These are phyloP conservation scores for Oryza glumipatula DNA, from an alignment of 176 grass and related monocot species.

Conservation along the genomic window DNA sequence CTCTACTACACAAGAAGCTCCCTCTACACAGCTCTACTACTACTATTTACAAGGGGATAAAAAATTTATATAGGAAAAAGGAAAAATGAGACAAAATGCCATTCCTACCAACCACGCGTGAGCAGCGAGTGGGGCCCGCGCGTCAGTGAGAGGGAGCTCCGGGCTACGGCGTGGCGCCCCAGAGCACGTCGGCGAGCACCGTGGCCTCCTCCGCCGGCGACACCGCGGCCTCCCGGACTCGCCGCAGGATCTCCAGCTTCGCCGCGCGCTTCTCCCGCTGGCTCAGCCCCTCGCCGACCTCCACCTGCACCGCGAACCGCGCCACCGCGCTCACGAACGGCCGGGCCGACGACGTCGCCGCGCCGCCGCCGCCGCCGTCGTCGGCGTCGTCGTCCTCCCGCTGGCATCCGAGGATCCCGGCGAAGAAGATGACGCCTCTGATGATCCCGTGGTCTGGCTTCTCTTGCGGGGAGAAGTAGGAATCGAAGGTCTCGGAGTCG, in stretches of 20 bases:
- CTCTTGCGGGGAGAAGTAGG: background rate
- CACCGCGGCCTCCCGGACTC: constrained; percentile 65
- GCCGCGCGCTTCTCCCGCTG: constrained; percentile 61
- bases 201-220: constrained; percentile 61
- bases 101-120: background rate
- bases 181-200: constrained; percentile 76
- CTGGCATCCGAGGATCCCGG: constrained; percentile 24
- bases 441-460: constrained; percentile 1
- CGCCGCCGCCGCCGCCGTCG: background rate
- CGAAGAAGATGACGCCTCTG: background rate
- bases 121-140: constrained; percentile 14
- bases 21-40: background rate
- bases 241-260: constrained; percentile 75
- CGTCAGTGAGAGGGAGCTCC: background rate
- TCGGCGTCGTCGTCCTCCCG: background rate
- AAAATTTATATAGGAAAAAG: background rate
- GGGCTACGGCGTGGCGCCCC: constrained; percentile 69
- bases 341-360: background rate
- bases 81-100: background rate
- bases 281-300: constrained; percentile 70
- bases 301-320: constrained; percentile 79
- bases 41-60: constrained; percentile 25
- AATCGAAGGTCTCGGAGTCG: constrained; percentile 53
- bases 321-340: constrained; percentile 83
- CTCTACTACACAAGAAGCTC: background rate